Evolutionary conservation across 305 asterid genomes (phyloP).

Genomic region (Fraxinus dipetala): DNA sequence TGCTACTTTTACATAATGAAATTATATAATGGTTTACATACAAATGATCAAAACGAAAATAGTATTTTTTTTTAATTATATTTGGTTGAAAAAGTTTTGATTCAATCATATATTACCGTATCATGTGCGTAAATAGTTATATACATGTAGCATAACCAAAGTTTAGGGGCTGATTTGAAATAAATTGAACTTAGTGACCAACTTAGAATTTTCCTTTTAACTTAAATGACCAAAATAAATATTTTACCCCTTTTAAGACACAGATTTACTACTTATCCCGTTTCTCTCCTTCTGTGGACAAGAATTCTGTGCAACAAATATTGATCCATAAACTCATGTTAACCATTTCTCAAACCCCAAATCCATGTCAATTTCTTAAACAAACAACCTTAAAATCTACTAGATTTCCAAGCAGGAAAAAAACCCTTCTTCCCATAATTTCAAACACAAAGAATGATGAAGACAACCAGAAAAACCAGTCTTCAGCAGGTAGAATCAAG

Average conservation of each 20-base stretch:
- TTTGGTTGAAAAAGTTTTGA: not conserved
- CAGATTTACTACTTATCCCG: not conserved
- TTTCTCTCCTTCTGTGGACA: conserved; percentile 24
- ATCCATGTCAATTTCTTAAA: conserved; percentile 17
- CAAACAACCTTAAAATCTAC: conserved; percentile 8
- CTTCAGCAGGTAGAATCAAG: conserved; percentile 53
- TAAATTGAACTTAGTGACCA: not conserved
- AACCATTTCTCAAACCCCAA: conserved; percentile 24
- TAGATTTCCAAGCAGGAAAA: conserved; percentile 10
- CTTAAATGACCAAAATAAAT: not conserved
- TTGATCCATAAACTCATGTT: conserved; percentile 26
- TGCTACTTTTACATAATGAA: too few relatives aligned
- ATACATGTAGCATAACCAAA: not conserved
- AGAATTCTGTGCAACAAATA: not conserved
- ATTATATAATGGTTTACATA: too few relatives aligned
- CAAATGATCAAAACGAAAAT: not conserved
- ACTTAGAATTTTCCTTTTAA: not conserved
- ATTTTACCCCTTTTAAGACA: not conserved
- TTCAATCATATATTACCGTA: too few relatives aligned
- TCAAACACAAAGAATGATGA: conserved; percentile 3
- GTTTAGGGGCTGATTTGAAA: not conserved
- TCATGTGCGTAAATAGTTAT: not conserved
- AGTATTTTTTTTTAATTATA: too few relatives aligned
- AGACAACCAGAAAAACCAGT: conserved; percentile 1
- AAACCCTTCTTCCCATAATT: not conserved